A percentile compares a stretch with the other conserved stretches of the same genome.
These are phyloP conservation scores for Boletus fagicola DNA, from an alignment of 768 basidiomycete genomes.

Conservation along the genomic window DNA sequence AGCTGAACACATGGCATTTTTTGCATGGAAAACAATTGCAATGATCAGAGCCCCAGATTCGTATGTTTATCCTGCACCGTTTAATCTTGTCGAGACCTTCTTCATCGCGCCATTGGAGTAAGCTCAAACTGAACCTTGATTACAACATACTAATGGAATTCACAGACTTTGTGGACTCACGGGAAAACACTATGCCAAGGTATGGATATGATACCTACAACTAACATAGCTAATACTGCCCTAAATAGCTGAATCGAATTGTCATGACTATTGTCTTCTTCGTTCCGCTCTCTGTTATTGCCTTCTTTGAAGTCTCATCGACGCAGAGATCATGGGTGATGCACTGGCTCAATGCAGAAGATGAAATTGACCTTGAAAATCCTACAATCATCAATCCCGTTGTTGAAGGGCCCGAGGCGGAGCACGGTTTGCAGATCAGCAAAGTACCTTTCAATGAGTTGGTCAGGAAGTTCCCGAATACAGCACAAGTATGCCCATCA, in stretches of 20 bases:
- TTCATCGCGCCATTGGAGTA: constrained; percentile 87
- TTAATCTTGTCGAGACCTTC: constrained; percentile 82
- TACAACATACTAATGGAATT: constrained; percentile 2
- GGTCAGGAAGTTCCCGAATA: constrained; percentile 71
- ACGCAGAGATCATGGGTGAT: constrained; percentile 62
- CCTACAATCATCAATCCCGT: constrained; percentile 57
- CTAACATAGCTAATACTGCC: constrained; percentile 3
- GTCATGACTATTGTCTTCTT: constrained; percentile 84
- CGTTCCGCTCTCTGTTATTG: constrained; percentile 70
- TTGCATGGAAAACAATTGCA: constrained; percentile 79
- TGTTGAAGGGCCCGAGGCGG: constrained; percentile 53
- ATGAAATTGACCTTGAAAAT: constrained; percentile 57
- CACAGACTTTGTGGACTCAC: constrained; percentile 47
- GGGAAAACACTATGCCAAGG: constrained; percentile 58
- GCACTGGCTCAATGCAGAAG: constrained; percentile 60
- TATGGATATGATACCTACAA: constrained; percentile 15
- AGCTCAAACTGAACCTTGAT: constrained; percentile 27
- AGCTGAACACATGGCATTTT: constrained; percentile 89
- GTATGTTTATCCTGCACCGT: constrained; percentile 85
- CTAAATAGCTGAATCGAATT: constrained; percentile 62
- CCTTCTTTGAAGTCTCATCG: constrained; percentile 66
- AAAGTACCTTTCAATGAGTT: constrained; percentile 69
- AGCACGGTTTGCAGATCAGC: constrained; percentile 60
- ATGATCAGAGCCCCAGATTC: constrained; percentile 87
- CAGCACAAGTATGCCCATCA: constrained; percentile 52